Evolutionary conservation across 805 yeast species (phyloP).

Genomic region (Yarrowia sp.): DNA sequence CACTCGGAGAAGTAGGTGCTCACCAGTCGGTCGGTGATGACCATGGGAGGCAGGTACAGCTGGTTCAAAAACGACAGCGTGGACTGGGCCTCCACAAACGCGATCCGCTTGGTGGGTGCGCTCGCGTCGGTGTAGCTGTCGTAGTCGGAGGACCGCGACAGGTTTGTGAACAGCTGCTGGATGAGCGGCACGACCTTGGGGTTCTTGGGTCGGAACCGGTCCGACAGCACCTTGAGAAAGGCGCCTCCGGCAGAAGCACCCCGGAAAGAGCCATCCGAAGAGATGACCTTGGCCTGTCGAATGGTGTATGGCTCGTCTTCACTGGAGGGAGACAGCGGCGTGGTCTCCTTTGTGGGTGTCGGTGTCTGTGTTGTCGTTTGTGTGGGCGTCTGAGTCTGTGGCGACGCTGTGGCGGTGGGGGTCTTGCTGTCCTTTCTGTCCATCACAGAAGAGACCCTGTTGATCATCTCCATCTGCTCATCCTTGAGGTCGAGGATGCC

Average conservation of each 20-base stretch:
- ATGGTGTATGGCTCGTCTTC: constrained; percentile 34
- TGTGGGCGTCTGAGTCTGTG: not conserved
- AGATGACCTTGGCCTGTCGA: constrained; percentile 34
- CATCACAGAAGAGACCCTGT: constrained; percentile 35
- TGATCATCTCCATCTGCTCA: constrained; percentile 52
- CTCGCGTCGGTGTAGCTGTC: constrained; percentile 3
- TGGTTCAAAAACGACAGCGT: constrained; percentile 19
- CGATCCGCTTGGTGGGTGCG: constrained; percentile 22
- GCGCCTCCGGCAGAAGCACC: constrained; percentile 41
- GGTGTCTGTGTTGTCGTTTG: not conserved
- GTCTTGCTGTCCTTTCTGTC: not conserved
- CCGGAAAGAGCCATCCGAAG: constrained; percentile 37
- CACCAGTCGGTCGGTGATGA: constrained; percentile 65
- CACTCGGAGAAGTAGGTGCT: constrained; percentile 73
- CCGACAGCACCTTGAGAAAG: constrained; percentile 36
- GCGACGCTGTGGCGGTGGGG: not conserved
- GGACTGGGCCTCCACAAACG: constrained; percentile 16
- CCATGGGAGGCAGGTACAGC: constrained; percentile 47
- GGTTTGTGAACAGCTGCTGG: constrained; percentile 21
- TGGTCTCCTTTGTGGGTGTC: not conserved
- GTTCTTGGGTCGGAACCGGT: constrained; percentile 34
- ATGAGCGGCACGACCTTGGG: constrained; percentile 32
- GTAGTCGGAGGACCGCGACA: constrained; percentile 19
- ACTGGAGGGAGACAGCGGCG: not conserved
- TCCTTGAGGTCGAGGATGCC: constrained; percentile 64